These are phyloP conservation scores for Hortiboletus campestris DNA, from an alignment of 768 basidiomycete species.

Conservation along the genomic window DNA sequence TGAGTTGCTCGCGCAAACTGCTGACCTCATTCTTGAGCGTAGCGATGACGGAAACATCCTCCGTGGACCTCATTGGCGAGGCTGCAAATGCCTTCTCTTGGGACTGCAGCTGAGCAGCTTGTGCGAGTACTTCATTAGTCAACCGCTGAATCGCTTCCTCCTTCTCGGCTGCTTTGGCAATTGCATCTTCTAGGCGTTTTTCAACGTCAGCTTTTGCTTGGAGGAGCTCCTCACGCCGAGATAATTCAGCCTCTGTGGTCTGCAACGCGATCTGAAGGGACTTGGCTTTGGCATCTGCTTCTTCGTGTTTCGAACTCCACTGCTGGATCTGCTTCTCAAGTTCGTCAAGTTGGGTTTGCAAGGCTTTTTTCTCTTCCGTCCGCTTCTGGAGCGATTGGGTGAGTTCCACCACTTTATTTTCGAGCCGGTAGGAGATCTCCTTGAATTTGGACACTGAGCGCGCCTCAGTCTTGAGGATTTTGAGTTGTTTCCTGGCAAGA, in stretches of 20 bases:
- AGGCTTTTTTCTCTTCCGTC: slow-evolving; percentile 85
- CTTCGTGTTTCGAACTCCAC: slow-evolving; percentile 87
- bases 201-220: slow-evolving; percentile 77
- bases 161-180: slow-evolving; percentile 72
- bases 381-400: slow-evolving; percentile 91
- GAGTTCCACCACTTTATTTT: slow-evolving; percentile 99
- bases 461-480: slow-evolving; percentile 82
- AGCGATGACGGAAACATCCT: slow-evolving; percentile 84
- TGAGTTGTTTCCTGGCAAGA: slow-evolving; percentile 82
- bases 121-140: slow-evolving; percentile 70
- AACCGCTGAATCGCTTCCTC: slow-evolving; percentile 82
- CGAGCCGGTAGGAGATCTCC: slow-evolving; percentile 94
- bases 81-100: slow-evolving; percentile 70
- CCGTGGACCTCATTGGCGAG: slow-evolving; percentile 63
- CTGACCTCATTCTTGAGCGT: slow-evolving; percentile 92
- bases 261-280: slow-evolving; percentile 70
- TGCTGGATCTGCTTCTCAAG: slow-evolving; percentile 84
- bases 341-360: slow-evolving; percentile 70
- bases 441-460: slow-evolving; percentile 98
- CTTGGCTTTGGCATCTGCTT: slow-evolving; percentile 71
- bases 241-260: slow-evolving; percentile 66
- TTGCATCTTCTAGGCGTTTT: slow-evolving; percentile 73
- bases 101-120: slow-evolving; percentile 72
- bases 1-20: slow-evolving; percentile 90
- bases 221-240: slow-evolving; percentile 72